Evolutionary conservation across 1,284 basidiomycete species (phyloP).

Genomic region (Dichomitus squalens): DNA sequence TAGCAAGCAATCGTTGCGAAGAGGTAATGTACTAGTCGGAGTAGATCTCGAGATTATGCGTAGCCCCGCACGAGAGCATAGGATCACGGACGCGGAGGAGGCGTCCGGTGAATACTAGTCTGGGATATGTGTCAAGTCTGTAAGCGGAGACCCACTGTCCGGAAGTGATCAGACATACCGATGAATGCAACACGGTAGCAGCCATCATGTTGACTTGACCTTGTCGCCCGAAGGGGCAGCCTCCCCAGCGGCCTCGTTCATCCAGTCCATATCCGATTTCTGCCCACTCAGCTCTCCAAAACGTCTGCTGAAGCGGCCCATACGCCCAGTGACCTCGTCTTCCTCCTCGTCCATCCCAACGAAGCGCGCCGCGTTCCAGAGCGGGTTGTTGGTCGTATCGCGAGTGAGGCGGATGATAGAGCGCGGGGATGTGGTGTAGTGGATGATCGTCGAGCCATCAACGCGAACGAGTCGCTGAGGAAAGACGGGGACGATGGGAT

Average conservation of each 20-base stretch:
- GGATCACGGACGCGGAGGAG: no score
- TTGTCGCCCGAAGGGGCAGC: no score
- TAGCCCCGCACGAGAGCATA: no score
- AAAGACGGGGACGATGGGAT: conserved; percentile 82
- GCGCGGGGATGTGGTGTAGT: conserved; percentile 85
- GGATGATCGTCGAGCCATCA: conserved; percentile 85
- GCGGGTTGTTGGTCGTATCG: conserved; percentile 83
- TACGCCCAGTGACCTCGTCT: conserved; percentile 68
- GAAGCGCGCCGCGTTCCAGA: conserved; percentile 63
- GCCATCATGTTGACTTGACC: no score
- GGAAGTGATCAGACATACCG: no score
- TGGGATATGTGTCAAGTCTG: no score
- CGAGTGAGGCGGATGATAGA: conserved; percentile 75
- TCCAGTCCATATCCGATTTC: conserved; percentile 43
- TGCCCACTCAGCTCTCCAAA: conserved; percentile 65
- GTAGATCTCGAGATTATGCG: no score
- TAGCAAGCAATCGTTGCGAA: no score
- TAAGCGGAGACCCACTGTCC: no score
- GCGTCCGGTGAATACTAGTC: no score
- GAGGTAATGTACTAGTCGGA: no score
- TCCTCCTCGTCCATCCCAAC: conserved; percentile 61
- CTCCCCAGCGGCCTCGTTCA: conserved; percentile 29
- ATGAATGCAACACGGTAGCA: no score
- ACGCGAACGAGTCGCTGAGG: conserved; percentile 82
- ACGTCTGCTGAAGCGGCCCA: conserved; percentile 78